Evolutionary conservation across 495 filamentous ascomycete genomes (phyloP).

Genomic region (Melanomma pulvis-pyrius): DNA sequence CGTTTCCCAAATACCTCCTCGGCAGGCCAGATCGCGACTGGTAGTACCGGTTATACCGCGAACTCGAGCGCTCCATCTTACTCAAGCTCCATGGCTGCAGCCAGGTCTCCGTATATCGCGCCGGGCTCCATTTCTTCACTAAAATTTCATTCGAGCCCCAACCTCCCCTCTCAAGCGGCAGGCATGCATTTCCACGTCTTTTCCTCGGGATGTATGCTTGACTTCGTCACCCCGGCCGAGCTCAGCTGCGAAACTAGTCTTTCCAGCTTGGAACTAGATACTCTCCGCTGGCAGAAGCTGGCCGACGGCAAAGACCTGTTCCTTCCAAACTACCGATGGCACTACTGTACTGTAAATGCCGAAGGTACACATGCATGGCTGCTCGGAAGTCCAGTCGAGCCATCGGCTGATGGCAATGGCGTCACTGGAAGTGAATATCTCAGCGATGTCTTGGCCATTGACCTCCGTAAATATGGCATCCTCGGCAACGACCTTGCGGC

Average conservation of each 20-base stretch:
- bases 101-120: conserved; percentile 69
- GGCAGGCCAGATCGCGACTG: conserved; percentile 24
- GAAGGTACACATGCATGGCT: conserved; percentile 95
- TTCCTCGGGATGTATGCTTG: conserved; percentile 86
- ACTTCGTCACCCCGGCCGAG: conserved; percentile 89
- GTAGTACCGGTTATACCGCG: conserved; percentile 76
- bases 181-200: conserved; percentile 95
- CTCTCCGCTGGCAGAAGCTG: conserved; percentile 88
- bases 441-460: conserved; percentile 89
- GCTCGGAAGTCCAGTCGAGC: conserved; percentile 82
- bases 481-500: conserved; percentile 75
- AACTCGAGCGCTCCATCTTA: conserved; percentile 84
- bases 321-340: conserved; percentile 84
- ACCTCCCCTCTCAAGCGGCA: conserved; percentile 82
- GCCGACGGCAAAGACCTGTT: conserved; percentile 94
- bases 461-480: conserved; percentile 82
- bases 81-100: conserved; percentile 44
- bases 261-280: conserved; percentile 80
- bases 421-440: conserved; percentile 81
- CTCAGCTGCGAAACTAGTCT: conserved; percentile 90
- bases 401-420: conserved; percentile 50
- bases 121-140: conserved; percentile 89
- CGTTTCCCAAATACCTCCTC: conserved; percentile 25
- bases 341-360: conserved; percentile 93
- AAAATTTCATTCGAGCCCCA: conserved; percentile 83